Evolutionary conservation across 1,284 basidiomycete genomes (phyloP), one percentile per base, ranked within the genome.

Genomic region (Prillingera fragicola): DNA sequence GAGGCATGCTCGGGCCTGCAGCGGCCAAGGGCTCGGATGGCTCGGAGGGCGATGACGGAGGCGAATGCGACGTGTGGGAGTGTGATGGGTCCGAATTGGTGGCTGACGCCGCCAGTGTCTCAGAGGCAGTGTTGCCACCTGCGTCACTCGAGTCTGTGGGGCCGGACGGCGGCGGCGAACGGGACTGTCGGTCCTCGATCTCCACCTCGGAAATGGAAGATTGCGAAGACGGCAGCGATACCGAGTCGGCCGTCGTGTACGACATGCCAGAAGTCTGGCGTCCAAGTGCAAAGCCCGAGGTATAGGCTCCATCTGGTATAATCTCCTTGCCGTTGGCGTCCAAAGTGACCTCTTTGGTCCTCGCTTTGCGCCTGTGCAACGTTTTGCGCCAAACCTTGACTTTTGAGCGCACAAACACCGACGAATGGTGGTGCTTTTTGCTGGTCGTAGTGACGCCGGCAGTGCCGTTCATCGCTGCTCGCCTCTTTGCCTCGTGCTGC

Each of bases 311-410:
- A 17, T 31, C 29, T n/a, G n/a, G n/a, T n/a, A n/a, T n/a, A n/a
- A n/a, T n/a, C 29, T 31, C 18, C 29, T 31, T 17, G n/a, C 29
- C n/a, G n/a, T n/a, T n/a, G n/a, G n/a, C n/a, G n/a, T n/a, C n/a
- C n/a, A n/a, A n/a, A n/a, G n/a, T n/a, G n/a, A 24, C 42, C 21
- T 39, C 33, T 29, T 24, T 45, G n/a, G 2, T 14, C 15, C 22
- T 25, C 3, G 38, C 28, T 19, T 38, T 52, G 26, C 50, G 41
- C 21, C 45, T 43, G 5, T 47, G 40, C 26, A 65, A 21, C n/a
- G 60, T 55, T 15, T 41, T 42, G 22, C 57, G 58, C 67, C 65
- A 69, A 4, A 52, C 55, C 25, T 55, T 46, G 3, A 69, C 64
- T 41, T 65, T 67, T 9, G 48, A 52, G 23, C 55, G 55, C 14